Percentiles rank a stretch among this genome's conserved stretches.
Conservation (phyloP, 2,329 filamentous ascomycete species). For the Cryoendolithus antarcticus region DNA sequence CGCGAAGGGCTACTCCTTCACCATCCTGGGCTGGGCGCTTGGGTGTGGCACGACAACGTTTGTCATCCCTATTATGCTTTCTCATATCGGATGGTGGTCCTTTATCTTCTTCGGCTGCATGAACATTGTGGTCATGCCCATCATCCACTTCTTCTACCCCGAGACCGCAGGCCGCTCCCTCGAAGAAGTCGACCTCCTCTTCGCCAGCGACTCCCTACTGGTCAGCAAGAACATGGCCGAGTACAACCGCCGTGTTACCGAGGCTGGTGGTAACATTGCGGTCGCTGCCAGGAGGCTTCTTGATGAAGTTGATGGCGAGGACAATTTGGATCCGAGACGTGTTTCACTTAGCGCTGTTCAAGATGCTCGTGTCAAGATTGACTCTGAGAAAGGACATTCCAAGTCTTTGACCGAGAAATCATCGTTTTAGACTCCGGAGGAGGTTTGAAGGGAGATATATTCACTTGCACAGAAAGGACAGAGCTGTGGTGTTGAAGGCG, state of each 20-base stretch:
- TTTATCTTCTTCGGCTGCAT: slow-evolving; percentile 28
- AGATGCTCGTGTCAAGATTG: too few species aligned
- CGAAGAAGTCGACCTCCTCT: too few species aligned
- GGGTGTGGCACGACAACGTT: slow-evolving; percentile 6
- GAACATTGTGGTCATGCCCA: slow-evolving; percentile 18
- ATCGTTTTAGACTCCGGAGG: too few species aligned
- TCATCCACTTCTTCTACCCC: slow-evolving; percentile 9
- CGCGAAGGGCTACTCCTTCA: slow-evolving; percentile 6
- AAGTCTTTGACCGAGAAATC: too few species aligned
- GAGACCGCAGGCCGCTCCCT: too few species aligned
- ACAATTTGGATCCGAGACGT: too few species aligned
- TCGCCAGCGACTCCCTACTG: slow-evolving; percentile 22
- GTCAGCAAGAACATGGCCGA: slow-evolving; percentile 22
- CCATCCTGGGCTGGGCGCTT: slow-evolving; percentile 7
- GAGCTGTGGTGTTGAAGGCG: too few species aligned
- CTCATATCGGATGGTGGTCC: slow-evolving; percentile 3
- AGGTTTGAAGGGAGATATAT: too few species aligned
- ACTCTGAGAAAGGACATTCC: too few species aligned
- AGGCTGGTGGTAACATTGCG: slow-evolving; percentile 20
- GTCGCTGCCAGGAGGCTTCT: slow-evolving; percentile 20
- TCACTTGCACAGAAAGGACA: too few species aligned
- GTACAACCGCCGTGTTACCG: slow-evolving; percentile 18
- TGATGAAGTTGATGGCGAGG: slow-evolving; percentile 21
- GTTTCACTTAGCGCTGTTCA: too few species aligned
- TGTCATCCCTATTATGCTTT: slow-evolving; percentile 6